Base-by-base conservation (phyloP, 2,329 filamentous ascomycete genomes). In the Lecanicillium sp. region DNA sequence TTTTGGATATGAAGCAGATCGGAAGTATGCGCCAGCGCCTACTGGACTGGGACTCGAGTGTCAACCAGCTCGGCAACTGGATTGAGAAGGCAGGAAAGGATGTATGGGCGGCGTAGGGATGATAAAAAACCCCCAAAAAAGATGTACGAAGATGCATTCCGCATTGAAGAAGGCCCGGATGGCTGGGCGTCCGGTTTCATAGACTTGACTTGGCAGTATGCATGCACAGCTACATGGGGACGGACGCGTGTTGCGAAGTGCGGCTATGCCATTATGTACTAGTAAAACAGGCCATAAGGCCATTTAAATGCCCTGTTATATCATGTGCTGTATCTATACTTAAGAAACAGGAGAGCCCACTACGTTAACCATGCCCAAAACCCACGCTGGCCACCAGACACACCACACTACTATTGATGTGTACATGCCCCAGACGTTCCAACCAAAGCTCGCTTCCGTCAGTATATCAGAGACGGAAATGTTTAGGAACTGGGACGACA, bases 61-160 rank as follows among this genome's bases (percentile, higher is more conserved):
- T 98, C 55, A 96, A 97, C 66, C 85, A 93, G 67, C 76, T 98
- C 49, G 91, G 91, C 54, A 93, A 95, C 72, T 97, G 90, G 90
- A 95, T 97, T 62, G 91, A 97, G 74, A 80, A 83, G 19, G 87
- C 87, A 27, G 91, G 91, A 9, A 89, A 94, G 73, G 91, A 96
- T 67, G 90, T 97, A 33, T 97, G 91, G 91, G 90, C 90, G 53
- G 86, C 88, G 55, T 90, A 74, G 17, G 19, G n/a, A n/a, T n/a
- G n/a, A n/a, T n/a, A n/a, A n/a, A n/a, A n/a, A n/a, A n/a, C n/a
- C n/a, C n/a, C 15, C 17, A 24, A 21, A 20, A 32, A 24, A 4
- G 12, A 3, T 21, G n/a, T n/a, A 7, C 23, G n/a, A 35, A 15
- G 15, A 24, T n/a, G 19, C 7, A 9, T 27, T 27, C 15, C 19